phyloP scores from a whole-genome alignment of 1,284 basidiomycete species.

The Leccinum holopus region DNA sequence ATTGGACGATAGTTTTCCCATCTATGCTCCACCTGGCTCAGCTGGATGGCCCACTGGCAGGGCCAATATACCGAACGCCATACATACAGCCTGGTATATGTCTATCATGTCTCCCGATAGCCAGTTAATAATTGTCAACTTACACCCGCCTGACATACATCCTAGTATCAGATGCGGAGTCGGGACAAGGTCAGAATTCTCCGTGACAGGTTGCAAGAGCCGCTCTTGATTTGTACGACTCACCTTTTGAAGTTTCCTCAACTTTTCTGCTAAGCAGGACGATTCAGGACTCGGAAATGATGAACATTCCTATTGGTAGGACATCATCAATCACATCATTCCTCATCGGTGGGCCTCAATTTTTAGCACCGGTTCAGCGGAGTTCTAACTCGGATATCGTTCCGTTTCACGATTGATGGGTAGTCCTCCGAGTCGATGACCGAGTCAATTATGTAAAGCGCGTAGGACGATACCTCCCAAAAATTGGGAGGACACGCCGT shows the following conservation, averaged over 20 bases:
- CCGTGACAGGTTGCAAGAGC: background rate
- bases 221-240: background rate
- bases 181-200: background rate
- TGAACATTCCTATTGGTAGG: background rate
- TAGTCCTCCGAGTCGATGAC: background rate
- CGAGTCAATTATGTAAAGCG: background rate
- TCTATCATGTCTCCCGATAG: background rate
- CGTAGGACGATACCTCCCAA: background rate
- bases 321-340: background rate
- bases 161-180: background rate
- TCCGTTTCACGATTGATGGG: constrained; percentile 9
- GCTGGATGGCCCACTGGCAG: background rate
- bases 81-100: background rate
- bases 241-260: background rate
- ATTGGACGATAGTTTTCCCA: constrained; percentile 22
- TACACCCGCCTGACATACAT: background rate
- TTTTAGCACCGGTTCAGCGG: constrained; percentile 8
- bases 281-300: background rate
- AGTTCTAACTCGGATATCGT: background rate
- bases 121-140: background rate
- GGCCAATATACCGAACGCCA: background rate
- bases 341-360: background rate
- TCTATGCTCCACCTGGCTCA: constrained; percentile 5
- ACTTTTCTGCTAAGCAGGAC: background rate
- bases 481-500: background rate